Conservation (phyloP, 1,139 yeast genomes). For the Diutina sp. region DNA sequence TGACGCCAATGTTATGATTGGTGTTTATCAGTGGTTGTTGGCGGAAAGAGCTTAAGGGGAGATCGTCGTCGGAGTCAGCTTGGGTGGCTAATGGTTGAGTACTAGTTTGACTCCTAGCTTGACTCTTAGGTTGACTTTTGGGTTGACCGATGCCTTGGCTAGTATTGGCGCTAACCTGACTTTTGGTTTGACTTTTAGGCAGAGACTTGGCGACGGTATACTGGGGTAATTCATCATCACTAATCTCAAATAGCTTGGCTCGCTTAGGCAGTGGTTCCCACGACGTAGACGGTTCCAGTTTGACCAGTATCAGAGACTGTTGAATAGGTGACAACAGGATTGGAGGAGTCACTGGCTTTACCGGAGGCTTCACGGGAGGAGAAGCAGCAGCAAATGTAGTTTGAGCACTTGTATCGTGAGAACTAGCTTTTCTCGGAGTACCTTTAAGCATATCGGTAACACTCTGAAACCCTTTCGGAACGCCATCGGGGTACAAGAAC, state of each 20-base stretch:
- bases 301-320: too few relatives aligned
- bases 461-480: not conserved
- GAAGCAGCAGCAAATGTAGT: not conserved
- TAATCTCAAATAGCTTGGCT: not conserved
- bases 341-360: too few relatives aligned
- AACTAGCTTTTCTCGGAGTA: not conserved
- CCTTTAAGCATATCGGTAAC: not conserved
- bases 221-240: not conserved
- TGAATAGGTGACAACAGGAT: too few relatives aligned
- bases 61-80: not conserved
- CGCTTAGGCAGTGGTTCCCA: not conserved
- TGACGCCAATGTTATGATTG: too few relatives aligned
- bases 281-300: not conserved
- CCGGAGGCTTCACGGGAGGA: not conserved
- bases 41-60: too few relatives aligned
- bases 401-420: not conserved
- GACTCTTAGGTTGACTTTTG: too few relatives aligned
- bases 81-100: not conserved
- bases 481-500: not conserved
- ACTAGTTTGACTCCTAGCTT: not conserved
- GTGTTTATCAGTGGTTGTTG: too few relatives aligned
- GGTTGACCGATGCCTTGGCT: too few relatives aligned
- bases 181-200: too few relatives aligned
- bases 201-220: not conserved
- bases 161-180: too few relatives aligned